A percentile compares a stretch with the other conserved stretches of the same genome.
Conservation (phyloP, 768 basidiomycete species). For the Collybia sp. region DNA sequence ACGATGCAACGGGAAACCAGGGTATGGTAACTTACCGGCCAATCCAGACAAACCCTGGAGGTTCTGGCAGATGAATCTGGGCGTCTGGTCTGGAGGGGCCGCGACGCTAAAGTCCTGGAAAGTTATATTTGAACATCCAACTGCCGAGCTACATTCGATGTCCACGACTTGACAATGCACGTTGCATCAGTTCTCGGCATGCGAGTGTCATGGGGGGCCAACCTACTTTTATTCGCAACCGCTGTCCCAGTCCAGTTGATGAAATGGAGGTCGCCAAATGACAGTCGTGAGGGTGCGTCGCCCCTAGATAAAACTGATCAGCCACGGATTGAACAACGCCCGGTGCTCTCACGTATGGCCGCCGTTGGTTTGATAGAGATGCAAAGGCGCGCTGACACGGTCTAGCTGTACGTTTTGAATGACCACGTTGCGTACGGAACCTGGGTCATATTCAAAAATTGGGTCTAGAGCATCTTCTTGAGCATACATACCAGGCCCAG, state of each 20-base stretch:
- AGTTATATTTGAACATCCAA: slow-evolving; percentile 37
- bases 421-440: slow-evolving; percentile 39
- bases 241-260: slow-evolving; percentile 44
- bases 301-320: slow-evolving; percentile 22
- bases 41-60: slow-evolving; percentile 32
- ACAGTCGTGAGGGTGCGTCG: slow-evolving; percentile 42
- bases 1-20: too few relatives aligned
- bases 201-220: neutral
- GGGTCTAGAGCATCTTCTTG: neutral
- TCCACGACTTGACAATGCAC: slow-evolving; percentile 35
- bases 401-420: slow-evolving; percentile 39
- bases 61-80: slow-evolving; percentile 43
- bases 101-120: slow-evolving; percentile 36
- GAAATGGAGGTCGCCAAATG: slow-evolving; percentile 43
- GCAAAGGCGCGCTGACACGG: slow-evolving; percentile 39
- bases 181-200: neutral
- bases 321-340: neutral
- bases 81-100: slow-evolving; percentile 28
- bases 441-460: slow-evolving; percentile 17
- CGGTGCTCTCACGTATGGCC: slow-evolving; percentile 32
- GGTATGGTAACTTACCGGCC: slow-evolving; percentile 19
- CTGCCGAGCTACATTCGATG: slow-evolving; percentile 45
- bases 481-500: slow-evolving; percentile 41
- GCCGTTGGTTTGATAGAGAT: slow-evolving; percentile 48
- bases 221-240: slow-evolving; percentile 31